These are phyloP conservation scores for Musa acuminata DNA, from an alignment of 176 grass and related monocot genomes.

Conservation along the genomic window DNA sequence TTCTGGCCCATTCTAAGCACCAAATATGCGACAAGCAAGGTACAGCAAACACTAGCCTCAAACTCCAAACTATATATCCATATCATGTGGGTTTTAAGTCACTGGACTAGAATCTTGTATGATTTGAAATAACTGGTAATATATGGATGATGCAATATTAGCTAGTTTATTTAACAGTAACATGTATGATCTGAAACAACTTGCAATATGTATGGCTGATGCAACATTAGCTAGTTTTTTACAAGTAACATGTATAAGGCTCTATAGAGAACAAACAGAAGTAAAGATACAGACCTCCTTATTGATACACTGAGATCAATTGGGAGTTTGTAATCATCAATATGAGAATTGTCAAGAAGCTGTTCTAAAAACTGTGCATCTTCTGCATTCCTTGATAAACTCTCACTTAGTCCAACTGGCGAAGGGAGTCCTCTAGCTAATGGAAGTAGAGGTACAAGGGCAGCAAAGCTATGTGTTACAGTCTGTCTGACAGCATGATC, in stretches of 20 bases:
- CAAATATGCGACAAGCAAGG: background rate
- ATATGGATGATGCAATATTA: too few relatives aligned
- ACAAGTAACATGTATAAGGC: background rate
- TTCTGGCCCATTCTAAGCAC: too few relatives aligned
- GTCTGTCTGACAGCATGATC: conserved; percentile 87
- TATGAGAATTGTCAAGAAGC: conserved; percentile 95
- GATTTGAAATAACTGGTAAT: background rate
- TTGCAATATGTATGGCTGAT: background rate
- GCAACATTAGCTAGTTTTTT: background rate
- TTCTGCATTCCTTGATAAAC: conserved; percentile 73
- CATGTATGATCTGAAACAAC: background rate
- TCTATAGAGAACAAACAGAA: conserved; percentile 7
- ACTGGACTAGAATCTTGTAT: background rate
- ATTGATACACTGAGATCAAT: conserved; percentile 78
- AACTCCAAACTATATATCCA: background rate
- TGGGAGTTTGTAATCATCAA: conserved; percentile 89
- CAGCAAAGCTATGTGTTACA: conserved; percentile 96
- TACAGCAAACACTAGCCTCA: background rate
- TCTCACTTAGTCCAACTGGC: conserved; percentile 63
- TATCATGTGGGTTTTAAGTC: too few relatives aligned
- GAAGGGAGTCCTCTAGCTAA: conserved; percentile 60
- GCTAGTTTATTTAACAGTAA: too few relatives aligned
- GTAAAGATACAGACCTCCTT: conserved; percentile 50
- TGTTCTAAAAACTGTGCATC: conserved; percentile 88
- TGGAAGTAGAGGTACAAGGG: conserved; percentile 86